Evolutionary conservation across 371 early-diverging fungal genomes (phyloP).

Genomic region (Mucor irregularis): DNA sequence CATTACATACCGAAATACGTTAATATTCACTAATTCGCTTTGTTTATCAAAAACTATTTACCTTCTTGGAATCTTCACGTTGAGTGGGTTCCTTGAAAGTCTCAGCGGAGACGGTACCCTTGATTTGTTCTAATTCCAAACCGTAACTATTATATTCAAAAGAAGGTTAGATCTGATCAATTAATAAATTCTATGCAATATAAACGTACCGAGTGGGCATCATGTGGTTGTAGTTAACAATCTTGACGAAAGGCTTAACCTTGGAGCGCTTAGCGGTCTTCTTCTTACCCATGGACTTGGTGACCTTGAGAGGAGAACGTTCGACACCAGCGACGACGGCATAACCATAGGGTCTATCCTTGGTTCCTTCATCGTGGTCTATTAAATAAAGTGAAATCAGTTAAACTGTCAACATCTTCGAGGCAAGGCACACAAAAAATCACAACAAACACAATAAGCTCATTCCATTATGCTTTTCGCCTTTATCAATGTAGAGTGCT

Average conservation of each 20-base stretch:
- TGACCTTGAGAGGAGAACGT: conserved; percentile 95
- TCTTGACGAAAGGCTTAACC: conserved; percentile 98
- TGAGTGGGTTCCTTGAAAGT: conserved; percentile 94
- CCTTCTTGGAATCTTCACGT: conserved; percentile 87
- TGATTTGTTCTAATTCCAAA: conserved; percentile 85
- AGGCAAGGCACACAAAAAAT: too few species aligned
- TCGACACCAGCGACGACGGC: conserved; percentile 97
- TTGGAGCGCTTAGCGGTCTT: conserved; percentile 92
- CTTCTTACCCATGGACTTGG: conserved; percentile 92
- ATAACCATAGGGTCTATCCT: conserved; percentile 95
- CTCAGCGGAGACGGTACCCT: conserved; percentile 84
- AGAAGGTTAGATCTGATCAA: not conserved
- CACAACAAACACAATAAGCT: too few species aligned
- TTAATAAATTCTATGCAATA: not conserved
- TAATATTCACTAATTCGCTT: not conserved
- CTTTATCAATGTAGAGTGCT: too few species aligned
- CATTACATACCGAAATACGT: not conserved
- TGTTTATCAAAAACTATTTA: not conserved
- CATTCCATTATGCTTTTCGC: too few species aligned
- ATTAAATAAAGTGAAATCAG: conserved; percentile 9
- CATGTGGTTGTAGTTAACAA: conserved; percentile 98
- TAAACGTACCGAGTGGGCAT: conserved; percentile 92
- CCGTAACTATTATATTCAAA: conserved; percentile 55
- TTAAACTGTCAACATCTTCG: not conserved
- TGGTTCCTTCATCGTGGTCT: conserved; percentile 86